Evolutionary conservation across 1,284 basidiomycete species (phyloP).

Genomic region (Phlebopus sp.): DNA sequence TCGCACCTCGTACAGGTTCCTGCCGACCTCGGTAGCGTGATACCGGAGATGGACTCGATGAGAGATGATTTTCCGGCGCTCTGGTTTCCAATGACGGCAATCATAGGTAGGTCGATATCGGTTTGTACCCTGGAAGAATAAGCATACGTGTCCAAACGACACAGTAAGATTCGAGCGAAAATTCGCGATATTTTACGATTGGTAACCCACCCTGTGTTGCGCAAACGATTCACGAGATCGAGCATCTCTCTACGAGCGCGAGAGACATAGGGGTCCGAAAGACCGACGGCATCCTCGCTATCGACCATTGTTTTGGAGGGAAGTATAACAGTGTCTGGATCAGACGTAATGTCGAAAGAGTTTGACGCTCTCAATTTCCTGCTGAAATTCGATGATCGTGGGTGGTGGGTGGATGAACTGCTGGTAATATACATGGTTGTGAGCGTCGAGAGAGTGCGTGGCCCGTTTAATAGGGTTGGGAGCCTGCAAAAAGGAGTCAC

Average conservation of each 20-base stretch:
- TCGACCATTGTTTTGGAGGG: background rate
- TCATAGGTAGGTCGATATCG: conserved; percentile 67
- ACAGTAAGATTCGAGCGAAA: background rate
- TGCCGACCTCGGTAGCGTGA: conserved; percentile 61
- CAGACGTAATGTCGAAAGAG: too few species aligned
- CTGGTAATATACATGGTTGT: too few species aligned
- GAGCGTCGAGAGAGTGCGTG: too few species aligned
- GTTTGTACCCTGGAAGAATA: conserved; percentile 48
- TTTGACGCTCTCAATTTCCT: too few species aligned
- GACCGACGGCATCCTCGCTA: conserved; percentile 35
- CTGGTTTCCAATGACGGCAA: conserved; percentile 66
- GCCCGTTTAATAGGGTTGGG: too few species aligned
- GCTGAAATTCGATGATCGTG: too few species aligned
- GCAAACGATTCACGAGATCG: conserved; percentile 51
- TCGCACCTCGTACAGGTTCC: conserved; percentile 65
- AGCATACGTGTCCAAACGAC: background rate
- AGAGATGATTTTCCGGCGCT: conserved; percentile 73
- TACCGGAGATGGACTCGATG: conserved; percentile 71
- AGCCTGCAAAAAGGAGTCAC: too few species aligned
- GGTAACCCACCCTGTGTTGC: conserved; percentile 50
- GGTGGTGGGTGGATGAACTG: too few species aligned
- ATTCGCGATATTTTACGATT: background rate
- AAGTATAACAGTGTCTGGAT: background rate
- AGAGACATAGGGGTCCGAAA: conserved; percentile 41
- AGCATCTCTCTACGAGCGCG: conserved; percentile 42